Evolutionary conservation across 805 yeast species (phyloP).

Genomic region (Candida sphagnicola): DNA sequence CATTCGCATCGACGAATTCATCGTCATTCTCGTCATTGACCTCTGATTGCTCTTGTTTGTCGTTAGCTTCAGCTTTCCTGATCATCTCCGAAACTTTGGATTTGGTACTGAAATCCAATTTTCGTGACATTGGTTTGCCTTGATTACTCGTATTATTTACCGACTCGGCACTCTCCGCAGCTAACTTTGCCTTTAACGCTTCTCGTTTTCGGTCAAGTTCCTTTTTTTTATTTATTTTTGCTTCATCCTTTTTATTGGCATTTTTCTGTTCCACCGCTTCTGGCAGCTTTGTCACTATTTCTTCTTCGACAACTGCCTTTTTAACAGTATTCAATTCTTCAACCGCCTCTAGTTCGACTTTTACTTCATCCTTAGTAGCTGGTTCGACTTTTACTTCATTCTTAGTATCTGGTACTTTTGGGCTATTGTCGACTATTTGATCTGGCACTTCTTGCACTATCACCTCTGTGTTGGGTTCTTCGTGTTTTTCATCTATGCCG

Average conservation of each 20-base stretch:
- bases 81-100: constrained; percentile 2
- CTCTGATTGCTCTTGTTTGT: not conserved
- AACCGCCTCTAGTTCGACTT: not conserved
- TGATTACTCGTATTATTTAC: not conserved
- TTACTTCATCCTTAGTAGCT: not conserved
- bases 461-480: no score
- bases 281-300: not conserved
- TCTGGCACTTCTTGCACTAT: no score
- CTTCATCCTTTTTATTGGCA: not conserved
- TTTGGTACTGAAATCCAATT: constrained; percentile 1
- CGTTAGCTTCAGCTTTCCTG: constrained; percentile 3
- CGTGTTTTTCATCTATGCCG: no score
- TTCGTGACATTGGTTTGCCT: constrained; percentile 1
- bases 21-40: constrained; percentile 1
- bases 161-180: not conserved
- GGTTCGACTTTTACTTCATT: not conserved
- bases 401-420: not conserved
- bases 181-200: constrained; percentile 2
- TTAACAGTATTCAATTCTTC: no score
- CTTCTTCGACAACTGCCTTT: not conserved
- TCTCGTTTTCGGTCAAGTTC: constrained; percentile 1
- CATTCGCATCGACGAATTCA: constrained; percentile 1
- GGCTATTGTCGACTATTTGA: no score
- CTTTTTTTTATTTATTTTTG: not conserved
- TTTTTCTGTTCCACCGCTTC: not conserved